Evolutionary conservation across 2,329 filamentous ascomycete species (phyloP), one percentile per base, ranked within the genome.

Genomic region (Arthrinium puccinioides): DNA sequence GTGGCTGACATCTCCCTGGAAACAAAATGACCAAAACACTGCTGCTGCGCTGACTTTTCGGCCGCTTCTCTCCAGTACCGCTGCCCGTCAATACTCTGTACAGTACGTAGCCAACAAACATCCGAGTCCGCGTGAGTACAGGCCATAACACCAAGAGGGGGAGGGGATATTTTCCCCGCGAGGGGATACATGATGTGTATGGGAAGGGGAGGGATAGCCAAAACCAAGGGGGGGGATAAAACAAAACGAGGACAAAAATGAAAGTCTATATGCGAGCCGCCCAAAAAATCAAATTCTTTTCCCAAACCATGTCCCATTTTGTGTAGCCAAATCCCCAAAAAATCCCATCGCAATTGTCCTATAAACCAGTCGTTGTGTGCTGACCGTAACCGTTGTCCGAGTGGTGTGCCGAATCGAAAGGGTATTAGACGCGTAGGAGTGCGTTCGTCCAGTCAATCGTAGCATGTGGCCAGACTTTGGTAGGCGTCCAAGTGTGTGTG

Each of bases 251-350:
- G n/a, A n/a, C n/a, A 42, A 44, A 49, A 43, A 45, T 19, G 16
- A 29, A 43, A 51, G 50, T 59, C 55, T 59, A 59, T 59, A 59
- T 57, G 55, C 54, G 48, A 48, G 36, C 38, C 48, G 40, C 5
- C 25, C n/a, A n/a, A 34, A 42, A 43, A 24, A 40, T 33, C 14
- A 23, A 33, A 33, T 47, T 50, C 45, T 54, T 56, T 44, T 56
- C 46, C 54, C 51, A 38, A 47, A 42, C 50, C 54, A 25, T 46
- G 44, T 37, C 53, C 52, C 40, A 41, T 41, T 45, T 52, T 57
- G 53, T 55, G 46, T 46, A 49, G 30, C 35, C n/a, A 11, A 5
- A 33, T 33, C 21, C 31, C 31, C 31, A 6, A 24, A 23, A 33
- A 33, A 13, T 33, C 20, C 31, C 21, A 33, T 24, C 31, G 24